Conservation (phyloP, 306 rosid species). For the Macrotyloma uniflorum region DNA sequence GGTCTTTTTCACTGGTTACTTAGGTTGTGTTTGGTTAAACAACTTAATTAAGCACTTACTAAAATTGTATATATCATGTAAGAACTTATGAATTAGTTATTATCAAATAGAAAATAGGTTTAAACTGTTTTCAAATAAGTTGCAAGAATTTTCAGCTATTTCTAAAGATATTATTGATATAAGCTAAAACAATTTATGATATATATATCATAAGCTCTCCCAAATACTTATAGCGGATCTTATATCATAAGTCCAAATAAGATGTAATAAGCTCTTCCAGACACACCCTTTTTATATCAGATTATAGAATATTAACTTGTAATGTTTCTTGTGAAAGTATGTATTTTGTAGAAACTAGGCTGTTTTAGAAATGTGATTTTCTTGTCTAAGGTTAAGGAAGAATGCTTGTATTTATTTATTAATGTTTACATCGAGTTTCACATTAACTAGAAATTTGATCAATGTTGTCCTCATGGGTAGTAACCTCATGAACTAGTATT, state of each 20-base stretch:
- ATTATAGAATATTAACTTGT: constrained; percentile 3
- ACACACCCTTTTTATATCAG: background rate
- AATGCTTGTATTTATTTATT: background rate
- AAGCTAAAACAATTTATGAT: background rate
- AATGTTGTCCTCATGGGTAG: background rate
- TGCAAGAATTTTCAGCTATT: background rate
- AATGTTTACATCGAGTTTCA: background rate
- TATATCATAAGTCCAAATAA: background rate
- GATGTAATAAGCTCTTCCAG: background rate
- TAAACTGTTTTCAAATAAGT: background rate
- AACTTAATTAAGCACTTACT: background rate
- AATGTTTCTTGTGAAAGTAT: constrained; percentile 13
- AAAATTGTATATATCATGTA: background rate
- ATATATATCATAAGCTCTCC: background rate
- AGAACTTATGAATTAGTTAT: background rate
- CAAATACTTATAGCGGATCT: background rate
- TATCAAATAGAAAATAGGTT: background rate
- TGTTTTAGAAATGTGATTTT: constrained; percentile 27
- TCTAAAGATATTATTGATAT: background rate
- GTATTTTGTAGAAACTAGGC: constrained; percentile 17
- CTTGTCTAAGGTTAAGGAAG: constrained; percentile 16
- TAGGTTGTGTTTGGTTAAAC: background rate
- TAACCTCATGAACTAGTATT: background rate
- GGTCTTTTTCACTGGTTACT: constrained; percentile 26
- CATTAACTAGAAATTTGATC: background rate